Evolutionary conservation across 2,329 filamentous ascomycete genomes (phyloP).

Genomic region (Pseudogymnoascus sp.): DNA sequence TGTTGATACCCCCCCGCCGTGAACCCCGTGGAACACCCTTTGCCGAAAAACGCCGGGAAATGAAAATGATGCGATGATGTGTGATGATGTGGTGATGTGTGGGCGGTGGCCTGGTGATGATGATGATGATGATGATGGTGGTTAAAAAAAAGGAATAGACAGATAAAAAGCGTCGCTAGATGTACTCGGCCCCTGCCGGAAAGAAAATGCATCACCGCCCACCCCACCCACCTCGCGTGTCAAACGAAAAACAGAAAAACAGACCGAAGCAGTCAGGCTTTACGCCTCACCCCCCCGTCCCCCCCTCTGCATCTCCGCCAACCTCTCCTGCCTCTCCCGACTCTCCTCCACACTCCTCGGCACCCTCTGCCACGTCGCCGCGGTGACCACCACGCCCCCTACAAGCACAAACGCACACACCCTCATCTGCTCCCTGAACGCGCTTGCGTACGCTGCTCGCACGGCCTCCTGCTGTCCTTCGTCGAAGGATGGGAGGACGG

Average conservation of each 20-base stretch:
- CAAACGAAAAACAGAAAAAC: background rate
- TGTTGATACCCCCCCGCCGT: background rate
- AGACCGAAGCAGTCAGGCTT: too few species aligned
- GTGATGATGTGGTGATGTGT: background rate
- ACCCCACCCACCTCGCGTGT: background rate
- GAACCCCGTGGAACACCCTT: background rate
- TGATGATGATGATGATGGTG: background rate
- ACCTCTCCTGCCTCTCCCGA: background rate
- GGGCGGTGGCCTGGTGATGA: background rate
- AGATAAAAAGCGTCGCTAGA: background rate
- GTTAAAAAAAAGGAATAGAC: background rate
- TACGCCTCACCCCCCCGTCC: background rate
- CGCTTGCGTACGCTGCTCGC: slow-evolving; percentile 16
- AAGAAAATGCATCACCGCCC: background rate
- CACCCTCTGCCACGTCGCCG: slow-evolving; percentile 7
- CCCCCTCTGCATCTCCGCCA: background rate
- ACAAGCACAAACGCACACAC: slow-evolving; percentile 17
- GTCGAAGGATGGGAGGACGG: background rate
- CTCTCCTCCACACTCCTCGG: background rate
- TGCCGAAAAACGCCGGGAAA: background rate
- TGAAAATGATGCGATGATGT: background rate
- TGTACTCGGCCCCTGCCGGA: background rate
- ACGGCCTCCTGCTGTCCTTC: slow-evolving; percentile 14
- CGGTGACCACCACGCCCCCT: slow-evolving; percentile 12
- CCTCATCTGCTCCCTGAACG: slow-evolving; percentile 19